These are phyloP conservation scores for Tetrahymena malaccensis DNA, from an alignment of 73 alveolate species.

Conservation along the genomic window DNA sequence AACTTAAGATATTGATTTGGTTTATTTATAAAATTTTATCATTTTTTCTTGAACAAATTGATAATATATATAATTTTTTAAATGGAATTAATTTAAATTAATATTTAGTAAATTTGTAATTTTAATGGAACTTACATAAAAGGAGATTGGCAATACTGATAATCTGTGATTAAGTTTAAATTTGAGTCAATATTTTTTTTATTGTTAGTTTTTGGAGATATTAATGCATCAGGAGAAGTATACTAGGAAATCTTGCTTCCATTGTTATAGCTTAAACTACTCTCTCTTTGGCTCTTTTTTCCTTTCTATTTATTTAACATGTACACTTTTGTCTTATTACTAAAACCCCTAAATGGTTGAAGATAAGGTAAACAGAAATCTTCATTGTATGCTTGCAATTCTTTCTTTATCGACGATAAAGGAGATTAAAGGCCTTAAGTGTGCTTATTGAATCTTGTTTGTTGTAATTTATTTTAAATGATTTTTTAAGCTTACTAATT, in stretches of 20 bases:
- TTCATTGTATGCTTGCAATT: not conserved
- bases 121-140: not conserved
- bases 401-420: not conserved
- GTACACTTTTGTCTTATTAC: not conserved
- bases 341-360: not conserved
- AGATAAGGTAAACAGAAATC: not conserved
- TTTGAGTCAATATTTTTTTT: not conserved
- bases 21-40: no score
- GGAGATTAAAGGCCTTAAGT: not conserved
- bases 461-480: not conserved
- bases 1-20: no score
- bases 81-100: no score
- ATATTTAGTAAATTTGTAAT: not conserved
- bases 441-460: not conserved
- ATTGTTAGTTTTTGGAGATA: not conserved
- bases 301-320: not conserved
- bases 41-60: no score
- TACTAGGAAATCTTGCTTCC: not conserved
- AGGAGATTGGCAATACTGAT: not conserved
- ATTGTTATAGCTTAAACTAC: not conserved
- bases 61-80: no score
- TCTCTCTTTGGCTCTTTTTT: not conserved
- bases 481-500: not conserved
- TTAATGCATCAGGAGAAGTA: not conserved
- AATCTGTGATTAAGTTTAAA: not conserved